phyloP scores from a whole-genome alignment of 139 green algal species.

The Micractinium sp. region DNA sequence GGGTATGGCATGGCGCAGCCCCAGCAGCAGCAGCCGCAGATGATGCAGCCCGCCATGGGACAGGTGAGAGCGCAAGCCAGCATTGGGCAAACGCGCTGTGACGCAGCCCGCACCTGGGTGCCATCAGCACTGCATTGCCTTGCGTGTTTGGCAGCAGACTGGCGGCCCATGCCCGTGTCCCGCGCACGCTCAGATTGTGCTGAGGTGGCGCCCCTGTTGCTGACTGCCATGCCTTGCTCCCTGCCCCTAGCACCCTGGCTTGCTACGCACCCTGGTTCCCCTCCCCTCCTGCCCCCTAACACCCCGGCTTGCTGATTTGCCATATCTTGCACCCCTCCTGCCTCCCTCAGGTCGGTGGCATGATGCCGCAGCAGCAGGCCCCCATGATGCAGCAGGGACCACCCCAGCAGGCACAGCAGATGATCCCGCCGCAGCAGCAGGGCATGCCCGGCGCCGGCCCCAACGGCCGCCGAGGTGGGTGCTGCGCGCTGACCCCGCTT shows the following conservation, averaged over 20 bases:
- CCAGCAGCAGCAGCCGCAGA: conserved; percentile 24
- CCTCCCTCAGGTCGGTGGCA: not conserved
- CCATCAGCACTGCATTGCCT: too few species aligned
- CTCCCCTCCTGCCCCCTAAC: not conserved
- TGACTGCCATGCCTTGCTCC: not conserved
- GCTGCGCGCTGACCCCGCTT: not conserved
- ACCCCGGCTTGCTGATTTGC: not conserved
- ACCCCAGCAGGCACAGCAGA: not conserved
- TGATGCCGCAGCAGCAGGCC: conserved; percentile 5
- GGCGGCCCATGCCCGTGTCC: too few species aligned
- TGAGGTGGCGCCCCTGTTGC: too few species aligned
- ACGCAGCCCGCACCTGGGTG: too few species aligned
- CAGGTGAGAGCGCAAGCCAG: too few species aligned
- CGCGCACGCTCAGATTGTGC: too few species aligned
- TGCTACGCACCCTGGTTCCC: too few species aligned
- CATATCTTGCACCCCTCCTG: too few species aligned
- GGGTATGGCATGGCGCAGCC: conserved; percentile 13
- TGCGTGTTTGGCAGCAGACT: too few species aligned
- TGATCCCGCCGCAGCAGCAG: conserved; percentile 2
- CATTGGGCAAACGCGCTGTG: too few species aligned
- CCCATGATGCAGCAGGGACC: not conserved
- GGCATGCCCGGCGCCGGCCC: not conserved
- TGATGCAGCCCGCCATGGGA: not conserved
- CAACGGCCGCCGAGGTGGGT: not conserved
- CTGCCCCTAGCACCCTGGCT: not conserved